Evolutionary conservation across 164 flowering plant species (phyloP), one percentile per base, ranked within the genome.

Genomic region (Nymphaea thermarum): DNA sequence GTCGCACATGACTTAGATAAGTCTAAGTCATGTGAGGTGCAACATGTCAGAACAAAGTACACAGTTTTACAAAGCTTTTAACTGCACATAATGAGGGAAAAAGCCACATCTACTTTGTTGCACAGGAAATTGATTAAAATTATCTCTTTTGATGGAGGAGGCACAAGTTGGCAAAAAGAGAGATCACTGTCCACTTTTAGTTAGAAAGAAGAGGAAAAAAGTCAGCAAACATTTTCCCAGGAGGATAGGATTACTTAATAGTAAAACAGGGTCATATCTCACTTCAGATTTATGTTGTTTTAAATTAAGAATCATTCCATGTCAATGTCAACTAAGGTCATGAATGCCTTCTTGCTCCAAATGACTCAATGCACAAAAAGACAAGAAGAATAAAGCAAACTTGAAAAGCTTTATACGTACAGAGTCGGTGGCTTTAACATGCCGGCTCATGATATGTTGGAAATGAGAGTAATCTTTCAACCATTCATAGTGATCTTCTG

Each of bases 401-500:
- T 16, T 7, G 41, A 60, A 74, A 63, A 61, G 63, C 65, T 51
- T 51, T 43, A 62, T 6, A 64, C 72, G 8, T 65, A 70, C 44
- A 70, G 73, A 45, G 62, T 73, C 65, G 65, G 53, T 16, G 44
- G 76, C 60, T 61, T 65, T 43, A 36, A 72, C n/a, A 57, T 62
- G 82, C 36, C 70, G 67, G 63, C 77, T 82, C 71, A 89, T 80
- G 65, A 93, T 90, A 74, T 89, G 90, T 2, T 84, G 90, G 61
- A 93, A 93, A 71, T 89, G 94, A 62, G 97, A 82, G 74, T 89
- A 91, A 66, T 91, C 98, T 77, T 91, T 93, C 65, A 89, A 79
- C 97, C 98, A 93, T 72, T 93, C 98, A 62, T 91, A 91, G 64
- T 93, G 92, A 55, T 87, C 98, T 72, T 93, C 96, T 3, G 75